Base-by-base conservation (phyloP, 2,329 filamentous ascomycete species). In the Sarocladium brachiariae region DNA sequence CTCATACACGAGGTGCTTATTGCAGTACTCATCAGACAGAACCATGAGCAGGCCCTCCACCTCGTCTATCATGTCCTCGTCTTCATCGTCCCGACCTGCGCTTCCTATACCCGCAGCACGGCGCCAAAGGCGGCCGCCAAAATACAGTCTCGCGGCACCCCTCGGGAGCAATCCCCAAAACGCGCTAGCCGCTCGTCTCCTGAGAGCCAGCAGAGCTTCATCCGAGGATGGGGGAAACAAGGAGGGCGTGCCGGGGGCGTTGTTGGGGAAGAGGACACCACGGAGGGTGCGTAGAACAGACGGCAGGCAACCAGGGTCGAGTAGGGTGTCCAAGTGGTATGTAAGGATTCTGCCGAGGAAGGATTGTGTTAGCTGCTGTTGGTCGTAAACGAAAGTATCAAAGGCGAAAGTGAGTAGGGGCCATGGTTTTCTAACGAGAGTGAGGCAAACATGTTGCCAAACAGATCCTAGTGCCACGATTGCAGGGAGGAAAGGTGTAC, bases 1-100 rank as follows among this genome's bases (percentile, higher is more conserved):
- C 39, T 81, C 76, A 62, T 95, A 96, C 58, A 96, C 72, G 27
- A 97, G 72, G 69, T 96, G 90, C 70, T 91, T 95, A 70, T 99
- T 99, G 69, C 90, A 86, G 69, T 96, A 96, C 49, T 78, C 74
- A 67, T 96, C 90, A 14, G 79, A 80, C 57, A 96, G 84, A 33
- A 91, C 73, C 59, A 86, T 81, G 43, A 97, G 73, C 41, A 90
- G 72, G 23, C 78, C 70, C 61, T 84, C 80, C 55, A 89, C 76
- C 58, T 84, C 77, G 53, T 70, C 66, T 39, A 81, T 67, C 52
- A 82, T 72, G 46, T 68, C 70, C 54, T 71, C 68, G 49, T 78
- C 71, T 19, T 76, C 70, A 49, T 70, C 64, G 14, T 37, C 30
- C 30, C 19, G 30, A 24, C 57, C 54, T 21, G 59, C 53, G 50